These are phyloP conservation scores for Cutaneotrichosporon daszewskae DNA, from an alignment of 1,284 basidiomycete genomes.

Conservation along the genomic window DNA sequence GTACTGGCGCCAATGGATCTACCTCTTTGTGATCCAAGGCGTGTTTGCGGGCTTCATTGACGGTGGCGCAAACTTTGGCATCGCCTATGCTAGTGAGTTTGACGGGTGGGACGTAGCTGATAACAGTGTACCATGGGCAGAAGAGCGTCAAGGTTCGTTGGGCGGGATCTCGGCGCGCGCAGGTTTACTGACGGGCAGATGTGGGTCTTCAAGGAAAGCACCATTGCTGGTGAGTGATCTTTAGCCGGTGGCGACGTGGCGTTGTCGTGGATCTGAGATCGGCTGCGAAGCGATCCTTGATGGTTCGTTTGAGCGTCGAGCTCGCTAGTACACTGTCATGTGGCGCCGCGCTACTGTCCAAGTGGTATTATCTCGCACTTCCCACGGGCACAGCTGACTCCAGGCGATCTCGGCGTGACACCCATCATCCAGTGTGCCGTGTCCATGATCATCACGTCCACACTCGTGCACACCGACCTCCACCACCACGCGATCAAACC, in stretches of 20 bases:
- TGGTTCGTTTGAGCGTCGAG: neutral
- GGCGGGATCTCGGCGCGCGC: neutral
- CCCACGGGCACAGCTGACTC: conserved; percentile 8
- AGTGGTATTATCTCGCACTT: too few relatives aligned
- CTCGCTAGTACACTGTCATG: neutral
- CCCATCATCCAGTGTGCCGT: conserved; percentile 43
- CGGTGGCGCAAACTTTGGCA: conserved; percentile 45
- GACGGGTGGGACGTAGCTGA: neutral
- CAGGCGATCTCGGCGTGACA: conserved; percentile 47
- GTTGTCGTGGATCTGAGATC: neutral
- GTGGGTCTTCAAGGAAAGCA: conserved; percentile 46
- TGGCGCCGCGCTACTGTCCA: too few relatives aligned
- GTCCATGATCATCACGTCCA: conserved; percentile 47
- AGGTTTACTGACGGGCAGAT: conserved; percentile 24
- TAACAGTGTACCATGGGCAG: conserved; percentile 41
- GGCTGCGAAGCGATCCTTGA: neutral
- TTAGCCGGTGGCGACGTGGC: neutral
- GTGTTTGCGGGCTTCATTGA: conserved; percentile 31
- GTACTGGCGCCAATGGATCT: conserved; percentile 38
- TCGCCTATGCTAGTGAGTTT: conserved; percentile 43
- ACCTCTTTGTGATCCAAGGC: conserved; percentile 38
- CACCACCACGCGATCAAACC: conserved; percentile 41
- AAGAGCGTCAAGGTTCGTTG: conserved; percentile 18
- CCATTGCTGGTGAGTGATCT: conserved; percentile 20
- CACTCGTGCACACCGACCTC: conserved; percentile 47